Percentiles rank a stretch among this genome's conserved stretches.
These are phyloP conservation scores for Tricholoma saponaceum DNA, from an alignment of 768 basidiomycete species.

Conservation along the genomic window DNA sequence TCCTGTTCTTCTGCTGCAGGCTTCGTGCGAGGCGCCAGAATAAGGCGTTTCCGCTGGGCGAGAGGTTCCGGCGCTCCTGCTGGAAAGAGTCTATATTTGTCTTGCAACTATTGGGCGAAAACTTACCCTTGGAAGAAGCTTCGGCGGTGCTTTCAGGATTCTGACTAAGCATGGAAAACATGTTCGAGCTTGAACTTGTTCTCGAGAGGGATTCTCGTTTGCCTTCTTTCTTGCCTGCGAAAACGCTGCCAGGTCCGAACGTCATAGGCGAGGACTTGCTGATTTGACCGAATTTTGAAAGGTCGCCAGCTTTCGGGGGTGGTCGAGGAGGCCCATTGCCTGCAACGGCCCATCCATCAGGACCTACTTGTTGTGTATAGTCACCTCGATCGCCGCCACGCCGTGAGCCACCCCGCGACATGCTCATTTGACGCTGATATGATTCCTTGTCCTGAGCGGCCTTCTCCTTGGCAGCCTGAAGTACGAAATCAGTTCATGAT, in stretches of 20 bases:
- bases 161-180: conserved; percentile 83
- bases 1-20: conserved; percentile 44
- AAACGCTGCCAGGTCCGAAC: conserved; percentile 85
- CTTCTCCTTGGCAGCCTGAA: conserved; percentile 80
- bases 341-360: conserved; percentile 89
- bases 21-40: conserved; percentile 76
- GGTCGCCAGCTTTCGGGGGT: conserved; percentile 77
- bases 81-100: conserved; percentile 47
- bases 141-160: conserved; percentile 54
- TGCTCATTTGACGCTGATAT: conserved; percentile 58
- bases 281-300: conserved; percentile 88
- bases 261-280: conserved; percentile 59
- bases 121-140: conserved; percentile 46
- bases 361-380: conserved; percentile 53
- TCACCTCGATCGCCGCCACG: conserved; percentile 73
- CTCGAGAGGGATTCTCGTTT: conserved; percentile 77
- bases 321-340: conserved; percentile 48
- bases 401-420: conserved; percentile 89
- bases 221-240: conserved; percentile 64
- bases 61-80: conserved; percentile 41
- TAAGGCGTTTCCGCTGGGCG: conserved; percentile 63
- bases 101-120: conserved; percentile 44
- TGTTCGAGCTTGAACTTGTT: conserved; percentile 76
- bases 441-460: conserved; percentile 58
- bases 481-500: conserved; percentile 3